Conservation (phyloP, 495 filamentous ascomycete species). For the Trichoderma virens region DNA sequence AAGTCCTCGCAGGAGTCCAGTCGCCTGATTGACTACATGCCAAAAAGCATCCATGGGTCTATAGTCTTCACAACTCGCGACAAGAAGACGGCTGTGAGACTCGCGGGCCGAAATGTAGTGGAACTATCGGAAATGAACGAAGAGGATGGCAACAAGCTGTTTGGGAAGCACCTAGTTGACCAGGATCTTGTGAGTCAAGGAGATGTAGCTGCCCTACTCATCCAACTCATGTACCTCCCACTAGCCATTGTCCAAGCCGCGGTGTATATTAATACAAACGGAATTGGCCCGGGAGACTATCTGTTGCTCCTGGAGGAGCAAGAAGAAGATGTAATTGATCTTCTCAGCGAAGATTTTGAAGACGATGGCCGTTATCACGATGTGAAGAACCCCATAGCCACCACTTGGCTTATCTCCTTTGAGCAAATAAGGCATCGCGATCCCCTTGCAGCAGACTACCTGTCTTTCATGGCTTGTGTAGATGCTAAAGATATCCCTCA, state of each 20-base stretch:
- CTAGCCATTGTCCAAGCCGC: conserved; percentile 41
- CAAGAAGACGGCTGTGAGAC: conserved; percentile 19
- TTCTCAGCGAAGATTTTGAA: conserved; percentile 45
- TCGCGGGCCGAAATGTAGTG: conserved; percentile 19
- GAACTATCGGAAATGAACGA: conserved; percentile 23
- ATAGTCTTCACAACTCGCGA: conserved; percentile 30
- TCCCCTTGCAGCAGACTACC: conserved; percentile 25
- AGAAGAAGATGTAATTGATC: conserved; percentile 28
- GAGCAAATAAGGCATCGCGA: conserved; percentile 32
- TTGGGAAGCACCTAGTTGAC: conserved; percentile 17
- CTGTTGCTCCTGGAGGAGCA: conserved; percentile 33
- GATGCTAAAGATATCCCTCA: conserved; percentile 28
- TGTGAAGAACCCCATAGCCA: conserved; percentile 42
- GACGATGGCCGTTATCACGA: conserved; percentile 35
- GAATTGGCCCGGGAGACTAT: conserved; percentile 33
- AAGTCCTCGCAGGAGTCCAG: background rate
- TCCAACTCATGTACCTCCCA: conserved; percentile 31
- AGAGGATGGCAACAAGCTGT: conserved; percentile 17
- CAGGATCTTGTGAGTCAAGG: conserved; percentile 12
- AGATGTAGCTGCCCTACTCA: conserved; percentile 19
- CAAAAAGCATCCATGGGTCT: conserved; percentile 21
- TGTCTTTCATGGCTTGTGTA: conserved; percentile 40
- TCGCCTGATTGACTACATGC: conserved; percentile 23
- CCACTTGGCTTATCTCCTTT: conserved; percentile 50
- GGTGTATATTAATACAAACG: conserved; percentile 38